phyloP scores from a whole-genome alignment of 768 basidiomycete genomes.

The Termitomyces heimii region DNA sequence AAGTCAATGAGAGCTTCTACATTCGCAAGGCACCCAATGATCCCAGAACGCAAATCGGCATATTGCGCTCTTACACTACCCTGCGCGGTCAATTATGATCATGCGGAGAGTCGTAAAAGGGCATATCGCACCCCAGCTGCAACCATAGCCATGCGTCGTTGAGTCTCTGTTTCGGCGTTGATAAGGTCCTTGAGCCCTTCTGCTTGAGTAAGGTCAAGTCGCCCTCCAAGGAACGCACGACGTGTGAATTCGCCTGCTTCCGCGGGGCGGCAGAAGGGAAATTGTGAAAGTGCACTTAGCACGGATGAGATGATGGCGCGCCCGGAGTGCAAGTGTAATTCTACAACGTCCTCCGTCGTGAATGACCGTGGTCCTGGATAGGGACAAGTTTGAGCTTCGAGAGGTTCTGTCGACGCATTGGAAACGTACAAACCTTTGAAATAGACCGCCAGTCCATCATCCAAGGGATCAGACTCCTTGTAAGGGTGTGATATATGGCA shows the following conservation, averaged over 20 bases:
- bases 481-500: constrained; percentile 63
- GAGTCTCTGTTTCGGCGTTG: constrained; percentile 82
- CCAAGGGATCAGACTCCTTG: constrained; percentile 49
- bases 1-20: constrained; percentile 92
- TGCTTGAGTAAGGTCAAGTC: constrained; percentile 83
- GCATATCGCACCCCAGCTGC: constrained; percentile 56
- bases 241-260: constrained; percentile 87
- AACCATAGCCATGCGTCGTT: constrained; percentile 66
- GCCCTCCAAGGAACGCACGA: constrained; percentile 74
- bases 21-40: constrained; percentile 69
- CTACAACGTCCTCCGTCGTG: constrained; percentile 77
- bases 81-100: constrained; percentile 28
- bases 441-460: constrained; percentile 78
- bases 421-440: constrained; percentile 54
- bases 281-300: constrained; percentile 51
- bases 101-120: background rate
- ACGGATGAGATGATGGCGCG: constrained; percentile 73
- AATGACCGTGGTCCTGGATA: constrained; percentile 68
- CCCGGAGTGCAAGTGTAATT: constrained; percentile 85
- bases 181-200: constrained; percentile 86
- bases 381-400: background rate
- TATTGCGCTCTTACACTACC: constrained; percentile 57
- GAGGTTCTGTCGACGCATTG: background rate
- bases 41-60: constrained; percentile 55
- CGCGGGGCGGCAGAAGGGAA: constrained; percentile 70